phyloP scores from a whole-genome alignment of 2,329 filamentous ascomycete genomes.

The Fusarium chuoi region DNA sequence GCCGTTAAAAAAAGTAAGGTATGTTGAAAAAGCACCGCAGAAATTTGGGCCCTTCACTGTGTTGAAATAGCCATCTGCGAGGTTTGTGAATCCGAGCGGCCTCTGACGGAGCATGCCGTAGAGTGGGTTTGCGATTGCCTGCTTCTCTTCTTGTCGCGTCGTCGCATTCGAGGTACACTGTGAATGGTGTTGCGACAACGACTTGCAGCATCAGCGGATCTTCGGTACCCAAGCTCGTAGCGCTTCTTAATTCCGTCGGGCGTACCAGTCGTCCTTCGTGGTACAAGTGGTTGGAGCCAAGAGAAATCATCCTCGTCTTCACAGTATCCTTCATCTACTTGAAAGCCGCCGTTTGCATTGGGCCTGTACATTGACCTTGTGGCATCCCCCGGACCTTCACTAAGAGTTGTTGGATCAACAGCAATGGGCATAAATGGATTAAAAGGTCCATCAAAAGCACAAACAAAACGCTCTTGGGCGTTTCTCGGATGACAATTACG shows the following conservation, averaged over 20 bases:
- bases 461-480: neutral
- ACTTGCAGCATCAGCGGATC: conserved; percentile 40
- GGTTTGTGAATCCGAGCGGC: neutral
- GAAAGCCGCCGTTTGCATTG: conserved; percentile 15
- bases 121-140: conserved; percentile 8
- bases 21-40: neutral
- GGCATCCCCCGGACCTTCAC: neutral
- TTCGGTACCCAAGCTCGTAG: conserved; percentile 38
- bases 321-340: conserved; percentile 46
- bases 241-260: conserved; percentile 34
- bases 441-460: neutral
- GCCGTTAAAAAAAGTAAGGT: neutral
- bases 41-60: neutral
- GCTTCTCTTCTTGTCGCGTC: conserved; percentile 40
- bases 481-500: neutral
- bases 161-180: conserved; percentile 41
- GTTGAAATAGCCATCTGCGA: conserved; percentile 1
- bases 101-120: conserved; percentile 5
- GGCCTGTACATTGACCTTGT: conserved; percentile 5
- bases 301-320: conserved; percentile 41
- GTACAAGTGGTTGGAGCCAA: conserved; percentile 39
- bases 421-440: neutral
- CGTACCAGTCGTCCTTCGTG: conserved; percentile 5
- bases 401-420: neutral
- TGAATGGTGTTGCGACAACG: conserved; percentile 40